Percentiles rank a stretch among this genome's conserved stretches.
Evolutionary conservation across 2,329 filamentous ascomycete species (phyloP).

Genomic region (Microdochium paspali): DNA sequence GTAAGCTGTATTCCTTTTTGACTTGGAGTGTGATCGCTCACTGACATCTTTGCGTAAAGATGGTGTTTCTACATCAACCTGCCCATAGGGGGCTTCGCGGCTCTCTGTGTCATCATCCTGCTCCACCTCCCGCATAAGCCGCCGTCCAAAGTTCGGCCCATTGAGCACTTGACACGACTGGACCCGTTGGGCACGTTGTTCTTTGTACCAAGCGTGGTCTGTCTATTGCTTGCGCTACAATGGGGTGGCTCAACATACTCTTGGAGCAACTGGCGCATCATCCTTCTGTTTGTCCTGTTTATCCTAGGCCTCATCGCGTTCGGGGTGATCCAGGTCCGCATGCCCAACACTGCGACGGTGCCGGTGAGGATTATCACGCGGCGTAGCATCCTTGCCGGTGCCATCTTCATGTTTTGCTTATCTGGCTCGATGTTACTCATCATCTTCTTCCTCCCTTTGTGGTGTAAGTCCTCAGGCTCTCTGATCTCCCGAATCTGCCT

Average conservation of each 20-base stretch:
- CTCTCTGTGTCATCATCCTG: conserved; percentile 38
- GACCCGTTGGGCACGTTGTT: conserved; percentile 51
- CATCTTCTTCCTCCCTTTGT: conserved; percentile 44
- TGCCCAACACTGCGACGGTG: conserved; percentile 46
- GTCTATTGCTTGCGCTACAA: conserved; percentile 52
- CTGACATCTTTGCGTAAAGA: conserved; percentile 6
- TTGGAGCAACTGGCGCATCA: conserved; percentile 43
- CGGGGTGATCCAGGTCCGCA: conserved; percentile 38
- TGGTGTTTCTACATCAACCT: conserved; percentile 53
- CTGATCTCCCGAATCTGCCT: background rate
- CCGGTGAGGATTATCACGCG: conserved; percentile 44
- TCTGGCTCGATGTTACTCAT: conserved; percentile 39
- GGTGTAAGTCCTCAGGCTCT: conserved; percentile 25
- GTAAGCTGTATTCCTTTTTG: conserved; percentile 9
- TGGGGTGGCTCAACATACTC: conserved; percentile 44
- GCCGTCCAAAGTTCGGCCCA: conserved; percentile 3
- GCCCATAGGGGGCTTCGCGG: conserved; percentile 41
- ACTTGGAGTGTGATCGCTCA: background rate
- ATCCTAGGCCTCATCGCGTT: conserved; percentile 36
- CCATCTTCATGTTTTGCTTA: conserved; percentile 18
- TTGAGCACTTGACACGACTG: conserved; percentile 17
- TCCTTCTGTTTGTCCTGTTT: conserved; percentile 43
- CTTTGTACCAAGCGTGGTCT: conserved; percentile 50
- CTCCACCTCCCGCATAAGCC: conserved; percentile 28
- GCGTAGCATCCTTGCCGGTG: conserved; percentile 40